Base-by-base conservation (phyloP, 2,329 filamentous ascomycete species). In the Coniochaeta pulveracea region DNA sequence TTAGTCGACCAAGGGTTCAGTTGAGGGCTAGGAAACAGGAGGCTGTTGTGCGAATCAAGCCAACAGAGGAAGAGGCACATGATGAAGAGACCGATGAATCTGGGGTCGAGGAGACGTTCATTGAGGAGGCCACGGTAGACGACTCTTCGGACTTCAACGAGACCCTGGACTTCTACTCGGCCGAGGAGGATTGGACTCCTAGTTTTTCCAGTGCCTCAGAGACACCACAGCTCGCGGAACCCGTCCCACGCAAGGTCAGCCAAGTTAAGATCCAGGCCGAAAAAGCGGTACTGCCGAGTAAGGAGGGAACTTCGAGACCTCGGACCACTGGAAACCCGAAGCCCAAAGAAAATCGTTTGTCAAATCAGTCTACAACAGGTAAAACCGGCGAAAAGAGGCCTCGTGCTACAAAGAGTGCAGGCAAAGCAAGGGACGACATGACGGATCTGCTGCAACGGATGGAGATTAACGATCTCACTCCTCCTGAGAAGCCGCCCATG, bases 91-190 rank as follows among this genome's bases (percentile, higher is more conserved):
- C 33, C 10, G 19, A 39, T 5, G 41, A 44, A 5, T 40, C 43
- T 4, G n/a, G n/a, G n/a, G 30, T 40, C 21, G 47, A 49, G 29
- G 45, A 48, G 16, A 41, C 36, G 16, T 40, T 46, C 10, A 37
- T 36, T 3, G 44, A 47, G 23, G 43, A 46, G 9, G 34, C 38
- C 3, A 44, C 47, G 3, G 19, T 41, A 10, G 28, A 35, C n/a
- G 39, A 39, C 19, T 35, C 36, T 9, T 30, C 30, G 10, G 35
- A 39, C 17, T 26, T 40, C 12, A 42, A 44, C 11, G 42, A 43
- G 9, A 31, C 34, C 7, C 9, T 19, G 11, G 18, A 15, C 2
- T 41, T 38, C 4, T 35, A 42, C 3, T 39, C n/a, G n/a, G n/a
- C n/a, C n/a, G n/a, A n/a, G n/a, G n/a, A n/a, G n/a, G n/a, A n/a